Conservation (phyloP, 371 early-diverging fungal species). For the Mucor plumbeus region DNA sequence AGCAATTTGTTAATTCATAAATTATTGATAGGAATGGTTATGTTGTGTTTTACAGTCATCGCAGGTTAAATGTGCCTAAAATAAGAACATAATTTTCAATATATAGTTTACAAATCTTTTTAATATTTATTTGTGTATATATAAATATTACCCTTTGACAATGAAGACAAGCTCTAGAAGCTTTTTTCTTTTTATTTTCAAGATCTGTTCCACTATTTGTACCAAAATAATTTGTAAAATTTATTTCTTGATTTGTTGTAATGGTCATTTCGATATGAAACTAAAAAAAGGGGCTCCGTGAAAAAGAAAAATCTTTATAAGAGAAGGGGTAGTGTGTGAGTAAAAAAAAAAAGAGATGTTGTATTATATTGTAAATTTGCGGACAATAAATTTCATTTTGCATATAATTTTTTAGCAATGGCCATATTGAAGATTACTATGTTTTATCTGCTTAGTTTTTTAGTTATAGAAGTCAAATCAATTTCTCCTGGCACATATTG, state of each 20-base stretch:
- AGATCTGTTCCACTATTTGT: background rate
- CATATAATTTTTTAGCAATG: too few relatives aligned
- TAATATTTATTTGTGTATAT: too few relatives aligned
- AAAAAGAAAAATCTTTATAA: too few relatives aligned
- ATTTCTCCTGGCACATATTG: too few relatives aligned
- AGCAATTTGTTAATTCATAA: background rate
- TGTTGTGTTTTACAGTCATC: slow-evolving; percentile 51
- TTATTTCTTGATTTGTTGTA: slow-evolving; percentile 11
- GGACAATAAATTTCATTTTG: too few relatives aligned
- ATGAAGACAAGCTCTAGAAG: slow-evolving; percentile 44
- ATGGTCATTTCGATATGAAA: background rate
- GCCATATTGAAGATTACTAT: too few relatives aligned
- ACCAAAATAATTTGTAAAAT: slow-evolving; percentile 13
- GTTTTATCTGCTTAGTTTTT: too few relatives aligned
- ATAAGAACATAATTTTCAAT: background rate
- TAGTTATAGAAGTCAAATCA: too few relatives aligned
- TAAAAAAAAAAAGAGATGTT: slow-evolving; percentile 3
- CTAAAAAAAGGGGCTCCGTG: too few relatives aligned
- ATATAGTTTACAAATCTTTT: too few relatives aligned
- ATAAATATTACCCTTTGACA: slow-evolving; percentile 55
- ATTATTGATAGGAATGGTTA: background rate
- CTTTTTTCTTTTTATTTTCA: slow-evolving; percentile 28
- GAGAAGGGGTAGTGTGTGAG: background rate
- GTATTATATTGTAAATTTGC: too few relatives aligned
- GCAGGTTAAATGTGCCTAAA: slow-evolving; percentile 58